Percentiles rank a stretch among this genome's conserved stretches.
These are phyloP conservation scores for Lactarius hengduanensis DNA, from an alignment of 768 basidiomycete genomes.

Conservation along the genomic window DNA sequence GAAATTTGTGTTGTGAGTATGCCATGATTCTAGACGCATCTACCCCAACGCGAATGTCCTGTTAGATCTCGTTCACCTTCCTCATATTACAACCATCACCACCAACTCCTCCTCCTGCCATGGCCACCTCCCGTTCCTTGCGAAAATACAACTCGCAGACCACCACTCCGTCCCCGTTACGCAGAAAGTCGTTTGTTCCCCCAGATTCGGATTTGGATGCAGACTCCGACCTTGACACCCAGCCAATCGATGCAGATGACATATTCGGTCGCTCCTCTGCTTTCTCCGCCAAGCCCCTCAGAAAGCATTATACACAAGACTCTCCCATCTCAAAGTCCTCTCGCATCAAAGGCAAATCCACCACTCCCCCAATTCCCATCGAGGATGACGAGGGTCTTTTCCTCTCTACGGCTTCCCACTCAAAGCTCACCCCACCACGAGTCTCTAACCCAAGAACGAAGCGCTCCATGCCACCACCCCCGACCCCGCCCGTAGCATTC, in stretches of 20 bases:
- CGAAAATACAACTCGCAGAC: constrained; percentile 22
- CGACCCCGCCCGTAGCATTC: constrained; percentile 2
- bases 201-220: constrained; percentile 17
- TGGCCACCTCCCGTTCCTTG: constrained; percentile 17
- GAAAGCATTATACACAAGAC: background rate
- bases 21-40: constrained; percentile 10
- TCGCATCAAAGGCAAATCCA: constrained; percentile 7
- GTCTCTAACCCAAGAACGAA: constrained; percentile 11
- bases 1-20: background rate
- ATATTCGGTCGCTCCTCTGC: constrained; percentile 22
- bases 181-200: constrained; percentile 26
- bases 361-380: constrained; percentile 5
- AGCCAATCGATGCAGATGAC: constrained; percentile 19
- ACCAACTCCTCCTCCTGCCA: constrained; percentile 7
- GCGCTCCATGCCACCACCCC: constrained; percentile 14
- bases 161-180: constrained; percentile 26
- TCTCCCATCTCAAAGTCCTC: constrained; percentile 4
- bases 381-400: constrained; percentile 29
- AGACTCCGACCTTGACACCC: constrained; percentile 20
- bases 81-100: background rate
- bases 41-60: background rate
- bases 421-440: constrained; percentile 15
- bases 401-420: constrained; percentile 15
- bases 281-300: constrained; percentile 8
- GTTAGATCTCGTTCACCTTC: background rate